These are phyloP conservation scores for Boletus huronensis DNA, from an alignment of 768 basidiomycete genomes.

Conservation along the genomic window DNA sequence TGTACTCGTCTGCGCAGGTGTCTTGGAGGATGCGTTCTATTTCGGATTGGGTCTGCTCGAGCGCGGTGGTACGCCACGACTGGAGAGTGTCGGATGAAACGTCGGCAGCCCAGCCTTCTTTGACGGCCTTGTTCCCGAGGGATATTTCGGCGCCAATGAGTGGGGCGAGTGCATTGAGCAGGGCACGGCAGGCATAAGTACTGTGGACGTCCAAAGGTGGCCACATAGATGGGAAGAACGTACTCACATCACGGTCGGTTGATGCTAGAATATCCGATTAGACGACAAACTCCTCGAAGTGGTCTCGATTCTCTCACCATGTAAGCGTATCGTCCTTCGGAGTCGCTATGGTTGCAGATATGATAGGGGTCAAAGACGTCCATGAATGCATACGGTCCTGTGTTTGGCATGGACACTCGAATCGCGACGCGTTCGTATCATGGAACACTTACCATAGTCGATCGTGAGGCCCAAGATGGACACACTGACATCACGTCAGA, in stretches of 20 bases:
- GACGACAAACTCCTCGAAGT: not conserved
- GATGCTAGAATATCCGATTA: slow-evolving; percentile 41
- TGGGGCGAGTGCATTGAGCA: slow-evolving; percentile 76
- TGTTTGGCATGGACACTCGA: not conserved
- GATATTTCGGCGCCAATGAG: slow-evolving; percentile 81
- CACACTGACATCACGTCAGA: slow-evolving; percentile 43
- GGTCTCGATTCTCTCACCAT: slow-evolving; percentile 31
- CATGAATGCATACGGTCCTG: slow-evolving; percentile 93
- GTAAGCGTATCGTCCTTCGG: slow-evolving; percentile 75
- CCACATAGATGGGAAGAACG: not conserved
- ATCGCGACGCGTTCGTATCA: not conserved
- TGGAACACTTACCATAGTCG: slow-evolving; percentile 54
- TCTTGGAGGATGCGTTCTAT: slow-evolving; percentile 60
- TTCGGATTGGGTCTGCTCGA: slow-evolving; percentile 51
- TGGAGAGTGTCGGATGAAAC: slow-evolving; percentile 50
- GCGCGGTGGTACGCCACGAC: slow-evolving; percentile 58
- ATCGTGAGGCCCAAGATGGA: slow-evolving; percentile 74
- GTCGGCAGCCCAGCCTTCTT: slow-evolving; percentile 61
- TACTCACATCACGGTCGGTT: slow-evolving; percentile 77
- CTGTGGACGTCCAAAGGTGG: slow-evolving; percentile 35
- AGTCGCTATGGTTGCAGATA: slow-evolving; percentile 90
- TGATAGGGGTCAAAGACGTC: slow-evolving; percentile 83
- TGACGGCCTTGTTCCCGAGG: slow-evolving; percentile 43
- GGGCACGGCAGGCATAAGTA: slow-evolving; percentile 72
- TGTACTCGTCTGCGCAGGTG: slow-evolving; percentile 62